Evolutionary conservation across 2,329 filamentous ascomycete species (phyloP).

Genomic region (Colletotrichum theobromicola): DNA sequence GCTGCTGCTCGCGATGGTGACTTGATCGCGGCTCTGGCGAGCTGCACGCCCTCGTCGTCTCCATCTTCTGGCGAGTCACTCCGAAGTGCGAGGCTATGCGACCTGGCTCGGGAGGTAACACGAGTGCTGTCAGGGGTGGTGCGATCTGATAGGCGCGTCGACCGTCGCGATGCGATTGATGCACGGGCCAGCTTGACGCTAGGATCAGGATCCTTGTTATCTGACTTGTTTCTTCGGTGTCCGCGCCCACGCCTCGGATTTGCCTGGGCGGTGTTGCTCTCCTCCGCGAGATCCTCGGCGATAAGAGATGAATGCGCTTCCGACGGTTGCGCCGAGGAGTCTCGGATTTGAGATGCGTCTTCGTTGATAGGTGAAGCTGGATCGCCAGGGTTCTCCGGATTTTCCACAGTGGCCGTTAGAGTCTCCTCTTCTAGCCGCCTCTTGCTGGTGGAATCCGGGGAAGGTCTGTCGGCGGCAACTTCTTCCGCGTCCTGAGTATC

Average conservation of each 20-base stretch:
- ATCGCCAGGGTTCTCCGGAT: not conserved
- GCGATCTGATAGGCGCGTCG: slow-evolving; percentile 21
- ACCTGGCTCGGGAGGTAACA: slow-evolving; percentile 31
- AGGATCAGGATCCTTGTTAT: slow-evolving; percentile 19
- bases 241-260: slow-evolving; percentile 13
- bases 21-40: slow-evolving; percentile 34
- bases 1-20: slow-evolving; percentile 29
- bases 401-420: not conserved
- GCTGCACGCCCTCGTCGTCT: slow-evolving; percentile 31
- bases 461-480: not conserved
- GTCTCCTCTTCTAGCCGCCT: not conserved
- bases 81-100: slow-evolving; percentile 27
- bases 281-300: slow-evolving; percentile 16
- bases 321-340: slow-evolving; percentile 16
- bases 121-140: slow-evolving; percentile 21
- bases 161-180: slow-evolving; percentile 21
- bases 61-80: slow-evolving; percentile 25
- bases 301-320: slow-evolving; percentile 19
- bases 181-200: slow-evolving; percentile 20
- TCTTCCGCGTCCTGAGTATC: slow-evolving; percentile 13
- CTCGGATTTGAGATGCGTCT: slow-evolving; percentile 17
- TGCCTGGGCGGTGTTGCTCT: slow-evolving; percentile 2
- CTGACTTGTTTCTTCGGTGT: slow-evolving; percentile 18
- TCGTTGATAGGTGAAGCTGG: slow-evolving; percentile 6
- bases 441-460: not conserved